Base-by-base conservation (phyloP, 1,284 basidiomycete species). In the Sanghuangporus sanghuang region DNA sequence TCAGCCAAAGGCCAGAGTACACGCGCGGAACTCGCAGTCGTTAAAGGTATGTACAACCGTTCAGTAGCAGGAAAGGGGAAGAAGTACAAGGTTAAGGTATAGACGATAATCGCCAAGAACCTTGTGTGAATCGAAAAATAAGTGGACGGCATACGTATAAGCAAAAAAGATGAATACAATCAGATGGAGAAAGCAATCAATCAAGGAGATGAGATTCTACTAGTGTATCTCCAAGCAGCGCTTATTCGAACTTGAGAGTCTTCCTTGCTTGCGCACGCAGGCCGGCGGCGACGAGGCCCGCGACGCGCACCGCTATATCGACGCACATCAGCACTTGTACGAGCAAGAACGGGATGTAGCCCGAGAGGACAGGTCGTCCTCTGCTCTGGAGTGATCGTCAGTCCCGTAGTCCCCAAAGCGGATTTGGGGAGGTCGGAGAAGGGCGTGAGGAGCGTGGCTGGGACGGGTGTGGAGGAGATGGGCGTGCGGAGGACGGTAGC, bases 281-380 rank as follows among this genome's bases (percentile, higher is more conserved):
- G 11, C 65, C 67, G 3, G 52, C 42, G 11, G 60, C 59, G 35
- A 71, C 68, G 35, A 80, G 67, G 9, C 88, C 62, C 11, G 55
- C 62, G 16, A 58, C 50, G 39, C 63, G 79, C 46, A 74, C 62
- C 0, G 80, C 79, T 84, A 93, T 90, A 69, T 94, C 92, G 7
- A 90, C 64, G 0, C 86, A 78, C 82, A 95, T 92, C 8, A 80
- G 71, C 4, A 92, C 69, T 0, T 92, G 90, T 0, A 93, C 73
- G 27, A 91, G 42, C 64, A 90, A 83, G 79, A 90, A 95, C 0
- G 92, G 90, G 2, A 92, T 71, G 69, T 94, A 95, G 69, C 84
- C 86, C 9, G 80, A 79, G 12, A 93, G 76, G n/a, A 94, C n/a
- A 77, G 49, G 87, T 71, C 18, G 76, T 57, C 7, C 77, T 77